Evolutionary conservation across 2,329 filamentous ascomycete species (phyloP).

Genomic region (Sordariomycetes sp.): DNA sequence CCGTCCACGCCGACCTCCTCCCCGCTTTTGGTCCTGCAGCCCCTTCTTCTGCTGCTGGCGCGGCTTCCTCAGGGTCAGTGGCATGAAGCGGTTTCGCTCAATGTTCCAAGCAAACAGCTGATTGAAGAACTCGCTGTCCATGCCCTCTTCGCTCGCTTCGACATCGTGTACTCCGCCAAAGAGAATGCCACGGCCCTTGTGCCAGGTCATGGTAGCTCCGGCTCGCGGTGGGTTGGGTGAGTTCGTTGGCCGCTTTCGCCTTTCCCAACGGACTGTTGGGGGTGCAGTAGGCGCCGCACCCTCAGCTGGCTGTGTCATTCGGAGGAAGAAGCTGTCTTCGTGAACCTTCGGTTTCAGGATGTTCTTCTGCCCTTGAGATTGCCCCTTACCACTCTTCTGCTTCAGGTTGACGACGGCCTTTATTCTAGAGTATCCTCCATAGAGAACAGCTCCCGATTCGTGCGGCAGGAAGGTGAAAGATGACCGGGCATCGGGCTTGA

Average conservation of each 20-base stretch:
- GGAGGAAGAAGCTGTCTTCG: conserved; percentile 89
- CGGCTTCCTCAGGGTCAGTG: conserved; percentile 65
- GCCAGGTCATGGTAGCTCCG: conserved; percentile 87
- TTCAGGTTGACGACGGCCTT: conserved; percentile 63
- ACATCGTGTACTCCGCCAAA: conserved; percentile 95
- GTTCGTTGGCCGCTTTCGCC: conserved; percentile 86
- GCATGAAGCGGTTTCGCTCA: conserved; percentile 92
- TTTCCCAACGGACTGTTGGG: conserved; percentile 81
- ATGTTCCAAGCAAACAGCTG: conserved; percentile 87
- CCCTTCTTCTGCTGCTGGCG: conserved; percentile 50
- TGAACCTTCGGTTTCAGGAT: conserved; percentile 81
- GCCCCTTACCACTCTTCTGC: conserved; percentile 46
- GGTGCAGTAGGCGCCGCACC: conserved; percentile 57
- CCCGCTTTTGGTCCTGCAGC: conserved; percentile 44
- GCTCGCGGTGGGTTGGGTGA: conserved; percentile 74
- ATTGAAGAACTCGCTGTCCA: conserved; percentile 97
- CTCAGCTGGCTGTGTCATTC: conserved; percentile 62
- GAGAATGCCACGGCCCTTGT: conserved; percentile 84
- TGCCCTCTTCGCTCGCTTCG: conserved; percentile 84
- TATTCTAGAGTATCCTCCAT: conserved; percentile 87
- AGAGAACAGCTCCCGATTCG: conserved; percentile 81
- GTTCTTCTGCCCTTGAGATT: conserved; percentile 55
- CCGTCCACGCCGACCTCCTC: conserved; percentile 55
- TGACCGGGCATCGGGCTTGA: conserved; percentile 83
- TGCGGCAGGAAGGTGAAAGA: conserved; percentile 90